Evolutionary conservation across 164 flowering plant species (phyloP), one percentile per base, ranked within the genome.

Genomic region (Aristolochia californica): DNA sequence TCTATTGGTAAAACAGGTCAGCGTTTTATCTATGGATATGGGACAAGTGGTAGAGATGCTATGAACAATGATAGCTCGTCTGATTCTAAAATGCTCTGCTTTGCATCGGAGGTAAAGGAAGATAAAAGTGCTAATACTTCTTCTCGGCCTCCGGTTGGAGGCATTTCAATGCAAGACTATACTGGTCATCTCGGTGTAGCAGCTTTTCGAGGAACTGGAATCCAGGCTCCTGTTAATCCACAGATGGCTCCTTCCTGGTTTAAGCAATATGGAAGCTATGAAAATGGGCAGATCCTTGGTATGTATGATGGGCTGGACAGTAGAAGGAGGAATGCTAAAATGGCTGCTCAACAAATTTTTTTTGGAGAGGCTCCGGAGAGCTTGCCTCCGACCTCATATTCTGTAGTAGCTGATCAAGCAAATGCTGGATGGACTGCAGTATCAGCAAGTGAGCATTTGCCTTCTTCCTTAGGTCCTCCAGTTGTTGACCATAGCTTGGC

Each of bases 211-310:
- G 62, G 62, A 64, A 25, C 66, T 62, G 85, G 75, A 22, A 26
- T 22, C 15, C 28, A 18, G 48, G 72, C 67, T 58, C 20, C 77
- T 44, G 66, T 84, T 55, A 79, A 76, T 75, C 88, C 83, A 12
- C 87, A 74, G 74, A 91, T 86, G 95, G 90, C 95, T 21, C 94
- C 95, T 47, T 74, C 85, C 47, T 91, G 98, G 95, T 85, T 88
- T 84, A 83, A 77, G 61, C 88, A 76, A 58, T 81, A 73, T 72
- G 95, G 91, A 58, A 74, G 74, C 20, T 75, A 80, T 43, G 84
- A 77, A 74, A 83, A 77, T 68, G 91, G 84, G 59, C 85, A 82
- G 63, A 73, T 74, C 55, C 61, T 76, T 54, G 78, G 65, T 12
- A 54, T 63, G 49, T 58, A 63, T 58, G 74, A 74, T 60, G 43